Evolutionary conservation across 257 asterid genomes (phyloP).

Genomic region (Solanum peruvianum): DNA sequence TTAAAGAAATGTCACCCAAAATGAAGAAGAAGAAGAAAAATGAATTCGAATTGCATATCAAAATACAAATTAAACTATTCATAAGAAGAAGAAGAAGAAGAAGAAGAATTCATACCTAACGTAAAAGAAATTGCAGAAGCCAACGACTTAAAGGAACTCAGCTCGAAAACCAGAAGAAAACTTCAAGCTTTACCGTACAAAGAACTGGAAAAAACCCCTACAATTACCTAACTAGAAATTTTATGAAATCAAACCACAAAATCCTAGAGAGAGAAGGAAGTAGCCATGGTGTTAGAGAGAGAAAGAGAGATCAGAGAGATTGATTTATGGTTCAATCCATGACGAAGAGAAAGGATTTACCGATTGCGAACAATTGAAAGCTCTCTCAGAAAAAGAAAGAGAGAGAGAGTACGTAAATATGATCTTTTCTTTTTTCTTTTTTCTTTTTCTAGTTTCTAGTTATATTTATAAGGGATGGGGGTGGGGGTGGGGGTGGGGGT

Average conservation of each 20-base stretch:
- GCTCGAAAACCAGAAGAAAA: not conserved
- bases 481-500: not conserved
- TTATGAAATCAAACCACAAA: not conserved
- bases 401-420: not conserved
- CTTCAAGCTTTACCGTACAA: not conserved
- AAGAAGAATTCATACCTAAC: not conserved
- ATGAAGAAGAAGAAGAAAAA: not conserved
- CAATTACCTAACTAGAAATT: not conserved
- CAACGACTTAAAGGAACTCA: not conserved
- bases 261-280: not conserved
- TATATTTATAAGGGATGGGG: not conserved
- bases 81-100: not conserved
- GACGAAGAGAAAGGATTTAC: not conserved
- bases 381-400: not conserved
- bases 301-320: not conserved
- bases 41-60: not conserved
- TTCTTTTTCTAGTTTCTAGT: not conserved
- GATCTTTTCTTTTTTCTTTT: not conserved
- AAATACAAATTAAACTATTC: not conserved
- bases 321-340: not conserved
- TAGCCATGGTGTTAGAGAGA: not conserved
- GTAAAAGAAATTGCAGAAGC: not conserved
- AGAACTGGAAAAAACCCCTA: not conserved
- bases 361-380: not conserved
- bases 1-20: not conserved